Conservation (phyloP, 768 basidiomycete species). For the Tricholomella constricta region DNA sequence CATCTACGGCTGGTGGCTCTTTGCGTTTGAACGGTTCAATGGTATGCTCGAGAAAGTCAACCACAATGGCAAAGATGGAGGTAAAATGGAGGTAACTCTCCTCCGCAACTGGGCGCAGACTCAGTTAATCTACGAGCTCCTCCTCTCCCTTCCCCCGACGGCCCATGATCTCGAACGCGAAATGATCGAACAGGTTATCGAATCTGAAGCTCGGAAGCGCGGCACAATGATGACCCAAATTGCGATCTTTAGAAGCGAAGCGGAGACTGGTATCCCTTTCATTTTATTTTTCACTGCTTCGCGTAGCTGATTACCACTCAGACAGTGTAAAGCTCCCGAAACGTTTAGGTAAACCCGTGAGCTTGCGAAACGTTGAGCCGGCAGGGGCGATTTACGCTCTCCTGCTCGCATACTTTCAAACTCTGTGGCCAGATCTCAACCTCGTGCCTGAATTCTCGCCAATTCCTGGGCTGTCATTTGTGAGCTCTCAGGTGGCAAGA, state of each 20-base stretch:
- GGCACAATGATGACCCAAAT: background rate
- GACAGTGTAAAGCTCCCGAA: background rate
- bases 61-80: constrained; percentile 31
- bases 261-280: background rate
- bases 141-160: background rate
- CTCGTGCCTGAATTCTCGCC: background rate
- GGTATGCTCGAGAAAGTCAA: constrained; percentile 34
- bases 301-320: background rate
- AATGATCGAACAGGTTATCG: background rate
- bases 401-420: background rate
- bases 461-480: background rate
- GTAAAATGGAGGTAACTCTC: constrained; percentile 31
- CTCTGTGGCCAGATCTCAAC: background rate
- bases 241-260: background rate
- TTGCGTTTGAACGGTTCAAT: constrained; percentile 37
- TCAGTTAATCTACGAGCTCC: constrained; percentile 2
- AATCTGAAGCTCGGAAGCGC: background rate
- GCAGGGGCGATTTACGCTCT: background rate
- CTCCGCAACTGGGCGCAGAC: constrained; percentile 29
- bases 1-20: constrained; percentile 36
- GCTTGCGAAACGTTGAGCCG: background rate
- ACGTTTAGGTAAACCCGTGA: too few relatives aligned
- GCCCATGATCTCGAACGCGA: too few relatives aligned
- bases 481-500: background rate
- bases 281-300: too few relatives aligned